Percentiles rank a stretch among this genome's conserved stretches.
phyloP scores from a whole-genome alignment of 164 flowering plant species.

The Pachysandra terminalis region DNA sequence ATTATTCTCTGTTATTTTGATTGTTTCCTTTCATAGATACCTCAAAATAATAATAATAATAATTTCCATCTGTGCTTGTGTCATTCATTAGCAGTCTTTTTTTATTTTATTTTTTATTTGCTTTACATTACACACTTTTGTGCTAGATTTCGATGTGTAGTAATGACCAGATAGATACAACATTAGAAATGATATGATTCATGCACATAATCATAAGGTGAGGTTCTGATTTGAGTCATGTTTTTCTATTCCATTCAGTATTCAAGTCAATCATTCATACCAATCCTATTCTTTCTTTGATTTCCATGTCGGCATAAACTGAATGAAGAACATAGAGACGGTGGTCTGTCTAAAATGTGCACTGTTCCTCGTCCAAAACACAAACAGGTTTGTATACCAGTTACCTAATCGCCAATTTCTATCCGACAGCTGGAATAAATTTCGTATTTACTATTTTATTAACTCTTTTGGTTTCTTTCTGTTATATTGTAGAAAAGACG shows the following conservation, averaged over 20 bases:
- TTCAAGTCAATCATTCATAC: constrained; percentile 2
- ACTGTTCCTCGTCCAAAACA: constrained; percentile 23
- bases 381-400: constrained; percentile 34
- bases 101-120: background rate
- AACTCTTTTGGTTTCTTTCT: background rate
- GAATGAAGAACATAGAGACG: constrained; percentile 15
- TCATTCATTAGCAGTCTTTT: background rate
- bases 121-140: background rate
- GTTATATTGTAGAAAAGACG: background rate
- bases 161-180: background rate
- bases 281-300: constrained; percentile 1
- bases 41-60: too few species aligned
- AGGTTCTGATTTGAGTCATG: background rate
- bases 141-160: background rate
- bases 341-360: constrained; percentile 21
- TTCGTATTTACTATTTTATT: background rate
- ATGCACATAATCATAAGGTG: background rate
- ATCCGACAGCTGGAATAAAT: background rate
- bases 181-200: background rate
- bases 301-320: constrained; percentile 14
- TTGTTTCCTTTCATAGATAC: background rate
- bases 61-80: background rate
- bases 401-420: background rate
- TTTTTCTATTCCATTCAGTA: background rate
- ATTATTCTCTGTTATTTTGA: background rate